phyloP scores from a whole-genome alignment of 1,284 basidiomycete genomes.

The Irpex lacteus region DNA sequence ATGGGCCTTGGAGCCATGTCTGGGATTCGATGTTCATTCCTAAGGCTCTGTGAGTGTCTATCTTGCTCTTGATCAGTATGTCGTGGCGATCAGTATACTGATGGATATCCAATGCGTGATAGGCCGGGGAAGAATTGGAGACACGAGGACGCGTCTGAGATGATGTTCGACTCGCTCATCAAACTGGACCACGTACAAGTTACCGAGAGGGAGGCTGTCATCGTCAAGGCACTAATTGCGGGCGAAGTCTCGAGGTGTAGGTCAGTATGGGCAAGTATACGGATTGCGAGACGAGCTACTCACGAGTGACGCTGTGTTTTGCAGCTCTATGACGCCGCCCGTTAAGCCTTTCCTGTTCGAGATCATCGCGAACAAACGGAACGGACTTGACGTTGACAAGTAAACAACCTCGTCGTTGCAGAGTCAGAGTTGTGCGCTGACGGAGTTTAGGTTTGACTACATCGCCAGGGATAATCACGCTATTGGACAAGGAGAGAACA shows the following conservation, averaged over 20 bases:
- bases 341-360: constrained; percentile 59
- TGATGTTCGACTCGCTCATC: constrained; percentile 70
- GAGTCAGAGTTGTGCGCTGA: not conserved
- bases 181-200: constrained; percentile 47
- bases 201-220: constrained; percentile 41
- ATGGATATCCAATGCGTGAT: constrained; percentile 4
- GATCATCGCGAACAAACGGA: constrained; percentile 75
- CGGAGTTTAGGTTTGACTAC: constrained; percentile 63
- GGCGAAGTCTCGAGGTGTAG: constrained; percentile 47
- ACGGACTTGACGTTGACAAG: constrained; percentile 84
- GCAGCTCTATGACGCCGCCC: not conserved
- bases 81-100: too few species aligned
- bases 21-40: constrained; percentile 71
- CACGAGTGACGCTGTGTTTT: too few species aligned
- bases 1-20: constrained; percentile 75
- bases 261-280: too few species aligned
- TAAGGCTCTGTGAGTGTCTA: constrained; percentile 43
- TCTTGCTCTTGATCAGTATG: not conserved
- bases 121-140: constrained; percentile 51
- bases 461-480: constrained; percentile 70
- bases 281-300: too few species aligned
- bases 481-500: constrained; percentile 59
- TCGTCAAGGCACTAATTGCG: constrained; percentile 69
- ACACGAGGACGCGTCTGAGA: constrained; percentile 69
- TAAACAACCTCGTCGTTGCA: constrained; percentile 23